These are phyloP conservation scores for Pseudozyma thailandica DNA, from an alignment of 1,284 basidiomycete species.

Conservation along the genomic window DNA sequence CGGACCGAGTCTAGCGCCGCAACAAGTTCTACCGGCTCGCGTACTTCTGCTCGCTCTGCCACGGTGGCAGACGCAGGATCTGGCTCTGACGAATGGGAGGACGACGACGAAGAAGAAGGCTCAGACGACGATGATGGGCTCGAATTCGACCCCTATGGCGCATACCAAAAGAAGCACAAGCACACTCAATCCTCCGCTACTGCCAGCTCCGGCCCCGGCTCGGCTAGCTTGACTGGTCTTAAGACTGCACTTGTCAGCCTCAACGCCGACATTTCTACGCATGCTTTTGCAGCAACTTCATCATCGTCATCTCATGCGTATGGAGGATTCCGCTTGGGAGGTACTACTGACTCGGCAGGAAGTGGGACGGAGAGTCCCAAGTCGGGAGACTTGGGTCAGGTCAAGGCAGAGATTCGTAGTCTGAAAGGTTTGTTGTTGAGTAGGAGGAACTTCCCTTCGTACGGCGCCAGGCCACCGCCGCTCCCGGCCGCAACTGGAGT, in stretches of 20 bases:
- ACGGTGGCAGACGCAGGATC: constrained; percentile 48
- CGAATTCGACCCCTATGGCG: constrained; percentile 56
- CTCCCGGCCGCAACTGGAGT: constrained; percentile 12
- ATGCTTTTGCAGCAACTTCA: constrained; percentile 28
- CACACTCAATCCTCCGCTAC: constrained; percentile 38
- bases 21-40: background rate
- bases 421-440: constrained; percentile 64
- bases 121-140: constrained; percentile 45
- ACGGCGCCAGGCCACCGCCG: constrained; percentile 35
- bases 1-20: background rate
- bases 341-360: constrained; percentile 1
- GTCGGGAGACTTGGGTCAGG: constrained; percentile 55
- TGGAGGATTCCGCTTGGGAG: constrained; percentile 19
- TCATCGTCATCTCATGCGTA: background rate
- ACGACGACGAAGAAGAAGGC: constrained; percentile 28
- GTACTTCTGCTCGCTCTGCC: constrained; percentile 7
- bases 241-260: constrained; percentile 34
- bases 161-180: constrained; percentile 47
- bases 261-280: constrained; percentile 44
- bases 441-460: constrained; percentile 57
- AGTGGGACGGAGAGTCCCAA: constrained; percentile 28
- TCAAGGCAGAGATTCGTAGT: constrained; percentile 64
- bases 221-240: constrained; percentile 14
- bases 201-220: constrained; percentile 6
- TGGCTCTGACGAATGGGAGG: constrained; percentile 45